phyloP scores from a whole-genome alignment of 257 asterid species.

The Parsonsia alboflavescens region DNA sequence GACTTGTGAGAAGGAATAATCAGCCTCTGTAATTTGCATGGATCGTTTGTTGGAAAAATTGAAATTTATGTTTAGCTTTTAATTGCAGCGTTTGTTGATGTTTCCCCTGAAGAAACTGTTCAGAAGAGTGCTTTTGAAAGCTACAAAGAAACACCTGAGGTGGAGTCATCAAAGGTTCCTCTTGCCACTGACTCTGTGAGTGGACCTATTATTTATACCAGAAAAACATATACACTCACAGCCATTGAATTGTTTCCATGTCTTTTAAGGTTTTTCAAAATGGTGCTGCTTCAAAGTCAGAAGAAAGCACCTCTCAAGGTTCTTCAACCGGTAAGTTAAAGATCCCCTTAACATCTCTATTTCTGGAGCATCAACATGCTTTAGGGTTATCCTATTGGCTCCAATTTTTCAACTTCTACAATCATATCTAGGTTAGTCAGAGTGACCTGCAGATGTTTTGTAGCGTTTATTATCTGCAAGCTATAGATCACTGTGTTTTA shows the following conservation, averaged over 20 bases:
- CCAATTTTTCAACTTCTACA: neutral
- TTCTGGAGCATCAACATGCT: neutral
- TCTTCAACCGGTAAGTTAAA: conserved; percentile 35
- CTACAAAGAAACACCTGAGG: conserved; percentile 51
- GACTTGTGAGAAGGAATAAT: neutral
- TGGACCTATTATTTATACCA: conserved; percentile 8
- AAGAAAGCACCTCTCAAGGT: conserved; percentile 44
- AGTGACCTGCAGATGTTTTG: neutral
- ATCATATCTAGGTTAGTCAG: neutral
- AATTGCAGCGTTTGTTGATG: conserved; percentile 83
- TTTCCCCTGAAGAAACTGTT: conserved; percentile 82
- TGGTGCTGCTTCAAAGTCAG: conserved; percentile 59
- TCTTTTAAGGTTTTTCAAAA: conserved; percentile 63
- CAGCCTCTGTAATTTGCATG: neutral
- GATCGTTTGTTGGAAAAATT: neutral
- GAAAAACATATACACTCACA: conserved; percentile 6
- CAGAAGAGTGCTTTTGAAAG: conserved; percentile 70
- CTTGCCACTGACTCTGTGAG: conserved; percentile 43
- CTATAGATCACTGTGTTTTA: neutral
- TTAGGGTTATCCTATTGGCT: neutral
- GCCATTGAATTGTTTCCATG: conserved; percentile 15
- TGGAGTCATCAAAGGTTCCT: conserved; percentile 32
- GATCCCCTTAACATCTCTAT: neutral
- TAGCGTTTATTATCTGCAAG: neutral
- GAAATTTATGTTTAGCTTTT: conserved; percentile 10